Evolutionary conservation across 2,329 filamentous ascomycete species (phyloP), one percentile per base, ranked within the genome.

Genomic region (Ascochyta pisi): DNA sequence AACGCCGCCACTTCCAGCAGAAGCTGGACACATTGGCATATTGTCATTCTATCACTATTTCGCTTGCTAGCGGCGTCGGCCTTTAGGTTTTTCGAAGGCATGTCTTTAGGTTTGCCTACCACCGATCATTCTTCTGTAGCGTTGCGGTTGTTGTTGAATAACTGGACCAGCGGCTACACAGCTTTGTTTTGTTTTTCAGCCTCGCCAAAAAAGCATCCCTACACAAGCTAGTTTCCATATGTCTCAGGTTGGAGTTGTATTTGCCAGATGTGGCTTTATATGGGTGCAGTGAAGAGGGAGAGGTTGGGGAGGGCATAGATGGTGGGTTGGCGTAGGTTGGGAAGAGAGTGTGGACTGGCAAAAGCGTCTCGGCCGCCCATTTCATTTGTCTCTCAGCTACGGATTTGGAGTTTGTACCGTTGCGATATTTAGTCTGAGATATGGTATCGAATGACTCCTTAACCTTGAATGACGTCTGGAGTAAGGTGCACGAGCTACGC

Each of bases 391-490:
- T 44, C 56, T 60, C 57, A 50, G 49, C 57, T 65, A 58, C 53
- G 54, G 49, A 58, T 46, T 44, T 58, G 61, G 58, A 58, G 60
- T 63, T 64, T 62, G 60, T 23, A 63, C 61, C 59, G 59, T 65
- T 70, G 69, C 63, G 63, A 68, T 46, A 56, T 66, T 60, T 66
- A 66, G 61, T 68, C 66, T 53, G 33, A 48, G 47, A 51, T 47
- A 66, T 57, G 62, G 66, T 62, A 69, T 67, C 64, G 57, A 73
- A 73, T 70, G 64, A 44, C 49, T 41, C 16, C 29, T 53, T 41
- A 16, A 29, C 40, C 41, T 52, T 27, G 33, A 38, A 57, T 57
- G 54, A 52, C 54, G 43, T 48, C 39, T 52, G 22, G 10, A 39
- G 37, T 24, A 33, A 35, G 37, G 12, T 53, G 49, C 54, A 52